Evolutionary conservation across 495 filamentous ascomycete genomes (phyloP).

Genomic region (Neurospora tetraspora): DNA sequence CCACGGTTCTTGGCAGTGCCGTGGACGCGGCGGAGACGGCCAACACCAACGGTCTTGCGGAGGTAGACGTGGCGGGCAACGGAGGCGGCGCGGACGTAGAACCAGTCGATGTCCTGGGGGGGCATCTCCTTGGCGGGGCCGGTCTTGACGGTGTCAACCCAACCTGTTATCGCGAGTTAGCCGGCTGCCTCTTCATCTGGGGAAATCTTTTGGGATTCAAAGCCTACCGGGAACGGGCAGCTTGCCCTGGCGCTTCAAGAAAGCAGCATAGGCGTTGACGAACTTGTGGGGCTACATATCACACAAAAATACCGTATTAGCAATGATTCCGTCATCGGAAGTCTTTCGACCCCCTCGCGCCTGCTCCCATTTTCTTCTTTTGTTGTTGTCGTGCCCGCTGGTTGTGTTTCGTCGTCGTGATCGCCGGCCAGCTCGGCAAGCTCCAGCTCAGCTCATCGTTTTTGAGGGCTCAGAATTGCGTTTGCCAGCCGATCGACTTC

Average conservation of each 20-base stretch:
- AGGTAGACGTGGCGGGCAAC: constrained; percentile 98
- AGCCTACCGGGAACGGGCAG: constrained; percentile 82
- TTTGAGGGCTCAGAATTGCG: constrained; percentile 5
- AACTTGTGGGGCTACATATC: constrained; percentile 75
- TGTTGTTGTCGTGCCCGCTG: constrained; percentile 14
- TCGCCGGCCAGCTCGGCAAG: constrained; percentile 14
- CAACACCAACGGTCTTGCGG: constrained; percentile 96
- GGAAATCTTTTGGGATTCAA: constrained; percentile 6
- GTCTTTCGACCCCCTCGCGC: constrained; percentile 50
- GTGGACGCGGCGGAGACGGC: constrained; percentile 71
- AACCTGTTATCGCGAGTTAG: constrained; percentile 43
- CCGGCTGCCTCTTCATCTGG: constrained; percentile 1
- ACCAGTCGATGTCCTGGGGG: constrained; percentile 96
- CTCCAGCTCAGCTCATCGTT: constrained; percentile 2
- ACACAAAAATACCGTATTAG: constrained; percentile 36
- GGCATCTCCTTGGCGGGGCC: constrained; percentile 91
- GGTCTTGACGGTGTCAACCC: constrained; percentile 99
- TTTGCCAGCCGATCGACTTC: constrained; percentile 4
- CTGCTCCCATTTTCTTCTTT: constrained; percentile 35
- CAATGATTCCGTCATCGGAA: constrained; percentile 50
- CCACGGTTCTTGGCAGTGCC: constrained; percentile 96
- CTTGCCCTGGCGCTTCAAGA: constrained; percentile 98
- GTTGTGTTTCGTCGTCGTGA: constrained; percentile 7
- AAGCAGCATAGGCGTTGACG: constrained; percentile 86
- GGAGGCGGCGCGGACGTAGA: constrained; percentile 93